These are phyloP conservation scores for Domatiomyces globalis DNA, from an alignment of 2,329 filamentous ascomycete species.

Conservation along the genomic window DNA sequence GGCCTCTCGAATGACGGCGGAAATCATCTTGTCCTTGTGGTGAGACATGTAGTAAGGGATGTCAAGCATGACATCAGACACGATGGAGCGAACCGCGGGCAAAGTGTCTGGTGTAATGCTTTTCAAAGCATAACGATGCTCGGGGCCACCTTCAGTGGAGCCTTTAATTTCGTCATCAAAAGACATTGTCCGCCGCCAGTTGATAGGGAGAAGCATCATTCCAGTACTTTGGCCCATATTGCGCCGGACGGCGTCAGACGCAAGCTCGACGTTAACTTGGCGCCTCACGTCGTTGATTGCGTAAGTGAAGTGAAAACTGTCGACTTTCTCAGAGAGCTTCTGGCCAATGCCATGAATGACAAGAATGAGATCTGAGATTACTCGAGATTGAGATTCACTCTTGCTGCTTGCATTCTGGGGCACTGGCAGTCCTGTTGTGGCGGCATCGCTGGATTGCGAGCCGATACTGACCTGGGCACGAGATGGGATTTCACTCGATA, in stretches of 20 bases:
- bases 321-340: conserved; percentile 84
- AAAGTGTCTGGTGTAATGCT: conserved; percentile 88
- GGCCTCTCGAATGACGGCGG: conserved; percentile 74
- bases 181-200: conserved; percentile 80
- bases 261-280: conserved; percentile 71
- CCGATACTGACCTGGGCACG: conserved; percentile 22
- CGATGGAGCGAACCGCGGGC: conserved; percentile 80
- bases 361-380: conserved; percentile 74
- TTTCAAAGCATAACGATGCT: conserved; percentile 55
- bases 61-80: conserved; percentile 96
- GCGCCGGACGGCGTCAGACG: conserved; percentile 56
- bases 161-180: conserved; percentile 58
- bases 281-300: conserved; percentile 82
- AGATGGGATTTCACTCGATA: conserved; percentile 28
- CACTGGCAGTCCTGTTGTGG: background rate
- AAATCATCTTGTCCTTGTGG: conserved; percentile 89
- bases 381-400: conserved; percentile 32
- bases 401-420: conserved; percentile 1
- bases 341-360: conserved; percentile 95
- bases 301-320: conserved; percentile 95
- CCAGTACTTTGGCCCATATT: conserved; percentile 66
- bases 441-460: conserved; percentile 18
- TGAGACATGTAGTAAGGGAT: conserved; percentile 96
- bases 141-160: conserved; percentile 39
- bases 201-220: conserved; percentile 87